A percentile compares a stretch with the other conserved stretches of the same genome.
phyloP scores from a whole-genome alignment of 345 rosid species.

The Camelina neglecta region DNA sequence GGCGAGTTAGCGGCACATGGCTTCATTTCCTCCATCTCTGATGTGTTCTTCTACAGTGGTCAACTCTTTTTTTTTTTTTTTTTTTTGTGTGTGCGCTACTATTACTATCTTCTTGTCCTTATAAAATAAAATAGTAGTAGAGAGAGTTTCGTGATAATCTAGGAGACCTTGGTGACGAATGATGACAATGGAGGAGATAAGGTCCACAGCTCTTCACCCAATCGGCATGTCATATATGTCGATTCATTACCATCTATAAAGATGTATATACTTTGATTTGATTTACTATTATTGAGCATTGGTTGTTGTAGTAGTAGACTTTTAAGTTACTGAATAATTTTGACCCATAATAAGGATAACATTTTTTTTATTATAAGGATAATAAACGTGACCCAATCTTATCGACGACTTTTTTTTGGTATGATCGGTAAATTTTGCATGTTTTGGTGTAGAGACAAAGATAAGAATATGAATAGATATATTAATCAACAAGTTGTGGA shows the following conservation, averaged over 20 bases:
- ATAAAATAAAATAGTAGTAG: neutral
- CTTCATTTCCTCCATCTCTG: constrained; percentile 47
- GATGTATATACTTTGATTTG: neutral
- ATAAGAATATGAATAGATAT: too few relatives aligned
- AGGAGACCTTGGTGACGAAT: neutral
- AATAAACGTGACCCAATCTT: too few relatives aligned
- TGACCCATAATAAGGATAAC: too few relatives aligned
- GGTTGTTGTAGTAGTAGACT: too few relatives aligned
- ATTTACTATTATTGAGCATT: neutral
- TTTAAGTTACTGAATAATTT: too few relatives aligned
- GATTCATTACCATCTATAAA: neutral
- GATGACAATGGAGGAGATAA: constrained; percentile 32
- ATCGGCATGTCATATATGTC: neutral
- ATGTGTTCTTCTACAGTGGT: neutral
- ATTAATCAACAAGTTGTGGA: constrained; percentile 18
- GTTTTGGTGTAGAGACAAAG: too few relatives aligned
- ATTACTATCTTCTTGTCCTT: neutral
- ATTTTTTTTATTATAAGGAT: too few relatives aligned
- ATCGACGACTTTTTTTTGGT: too few relatives aligned
- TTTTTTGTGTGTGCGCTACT: too few relatives aligned
- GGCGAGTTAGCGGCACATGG: constrained; percentile 54
- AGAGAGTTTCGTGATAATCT: constrained; percentile 27
- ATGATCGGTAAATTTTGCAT: too few relatives aligned
- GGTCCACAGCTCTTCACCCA: neutral
- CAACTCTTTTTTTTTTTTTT: neutral